A percentile compares a stretch with the other conserved stretches of the same genome.
Evolutionary conservation across 345 rosid species (phyloP).

Genomic region (Hibiscus trionum): DNA sequence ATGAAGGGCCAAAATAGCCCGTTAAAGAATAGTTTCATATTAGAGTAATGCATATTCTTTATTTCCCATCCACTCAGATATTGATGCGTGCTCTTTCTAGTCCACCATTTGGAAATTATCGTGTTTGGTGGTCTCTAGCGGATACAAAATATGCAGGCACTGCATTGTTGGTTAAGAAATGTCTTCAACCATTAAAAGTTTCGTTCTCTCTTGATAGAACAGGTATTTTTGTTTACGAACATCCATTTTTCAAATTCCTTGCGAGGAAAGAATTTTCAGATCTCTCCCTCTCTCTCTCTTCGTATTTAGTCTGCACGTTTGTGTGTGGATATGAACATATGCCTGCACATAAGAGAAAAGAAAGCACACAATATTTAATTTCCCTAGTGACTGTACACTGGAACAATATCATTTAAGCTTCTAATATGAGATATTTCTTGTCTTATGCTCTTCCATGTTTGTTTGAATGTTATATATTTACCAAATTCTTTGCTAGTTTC

Average conservation of each 20-base stretch:
- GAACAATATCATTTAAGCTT: not conserved
- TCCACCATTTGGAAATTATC: conserved; percentile 68
- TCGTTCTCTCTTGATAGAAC: conserved; percentile 64
- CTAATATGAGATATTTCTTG: not conserved
- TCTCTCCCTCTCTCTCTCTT: not conserved
- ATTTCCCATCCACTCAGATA: conserved; percentile 20
- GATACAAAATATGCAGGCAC: conserved; percentile 97
- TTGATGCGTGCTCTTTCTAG: conserved; percentile 70
- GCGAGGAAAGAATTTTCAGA: not conserved
- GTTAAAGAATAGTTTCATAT: not conserved
- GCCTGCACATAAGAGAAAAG: not conserved
- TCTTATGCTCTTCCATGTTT: not conserved
- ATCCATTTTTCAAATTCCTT: conserved; percentile 1
- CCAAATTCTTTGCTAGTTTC: conserved; percentile 37
- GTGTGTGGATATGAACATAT: not conserved
- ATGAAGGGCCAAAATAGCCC: not conserved
- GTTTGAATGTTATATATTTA: not conserved
- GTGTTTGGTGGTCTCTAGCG: conserved; percentile 94
- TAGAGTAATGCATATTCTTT: conserved; percentile 1
- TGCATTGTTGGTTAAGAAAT: conserved; percentile 78
- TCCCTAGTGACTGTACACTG: not conserved
- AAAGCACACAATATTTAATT: not conserved
- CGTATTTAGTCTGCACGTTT: not conserved
- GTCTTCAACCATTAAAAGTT: conserved; percentile 53
- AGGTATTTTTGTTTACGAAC: conserved; percentile 34